Evolutionary conservation across 2,329 filamentous ascomycete species (phyloP), one percentile per base, ranked within the genome.

Genomic region (Basipetospora chlamydospora): DNA sequence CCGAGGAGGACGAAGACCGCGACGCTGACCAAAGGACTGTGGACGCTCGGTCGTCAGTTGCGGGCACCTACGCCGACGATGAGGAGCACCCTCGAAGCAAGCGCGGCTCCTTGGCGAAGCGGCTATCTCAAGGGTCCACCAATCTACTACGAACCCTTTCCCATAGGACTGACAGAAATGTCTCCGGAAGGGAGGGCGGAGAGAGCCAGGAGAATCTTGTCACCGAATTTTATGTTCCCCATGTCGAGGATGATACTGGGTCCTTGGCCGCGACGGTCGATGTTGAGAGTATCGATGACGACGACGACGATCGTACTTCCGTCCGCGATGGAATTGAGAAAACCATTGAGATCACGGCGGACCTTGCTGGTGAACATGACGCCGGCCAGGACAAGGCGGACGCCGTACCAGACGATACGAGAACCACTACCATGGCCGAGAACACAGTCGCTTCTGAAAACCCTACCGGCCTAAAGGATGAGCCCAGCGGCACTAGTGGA

Each of bases 21-120:
- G 37, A 33, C 7, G 18, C 22, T 3, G 41, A 41, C 12, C 23
- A 30, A 17, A 26, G 42, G 10, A 48, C 51, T 2, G 60, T 68
- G 5, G 63, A 64, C 12, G 65, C 68, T 15, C 58, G 66, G 20
- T 84, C 78, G 3, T 82, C 81, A 2, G 63, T 82, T 15, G 82
- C 78, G 3, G 80, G 80, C 0, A 67, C 79, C 47, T 77, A 78
- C 12, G 77, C 80, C 39, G 66, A 76, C 20, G 65, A 66, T 9
- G 65, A 66, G n/a, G 48, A 54, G 9, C 41, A 37, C 29, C 50
- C 43, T 32, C 45, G 38, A 33, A 44, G 30, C 44, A 56, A 51
- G 36, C 53, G 56, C 16, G 47, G 49, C 11, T 63, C 65, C 3
- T 43, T 65, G 13, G 63, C 60, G 4, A 65, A 66, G 34, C 60